Percentiles rank a stretch among this genome's conserved stretches.
Evolutionary conservation across 306 rosid genomes (phyloP).

Genomic region (Cucurbita ficifolia): DNA sequence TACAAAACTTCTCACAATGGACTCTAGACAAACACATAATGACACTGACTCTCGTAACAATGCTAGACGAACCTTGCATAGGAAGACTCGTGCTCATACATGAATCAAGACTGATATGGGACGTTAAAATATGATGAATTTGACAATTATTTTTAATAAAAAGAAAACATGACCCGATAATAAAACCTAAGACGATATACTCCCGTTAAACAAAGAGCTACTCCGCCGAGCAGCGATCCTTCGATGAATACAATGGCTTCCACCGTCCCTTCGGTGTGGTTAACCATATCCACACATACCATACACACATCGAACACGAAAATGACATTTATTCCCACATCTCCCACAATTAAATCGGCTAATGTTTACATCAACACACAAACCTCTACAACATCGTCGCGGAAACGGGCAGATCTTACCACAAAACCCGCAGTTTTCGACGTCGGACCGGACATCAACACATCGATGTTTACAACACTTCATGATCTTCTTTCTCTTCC

Average conservation of each 20-base stretch:
- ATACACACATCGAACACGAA: conserved; percentile 21
- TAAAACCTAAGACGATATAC: too few species aligned
- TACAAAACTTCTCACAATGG: too few species aligned
- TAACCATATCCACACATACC: conserved; percentile 57
- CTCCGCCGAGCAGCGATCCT: not conserved
- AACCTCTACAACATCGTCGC: conserved; percentile 43
- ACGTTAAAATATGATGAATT: too few species aligned
- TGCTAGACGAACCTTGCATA: too few species aligned
- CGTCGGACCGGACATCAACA: conserved; percentile 27
- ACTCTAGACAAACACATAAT: too few species aligned
- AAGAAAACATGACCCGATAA: too few species aligned
- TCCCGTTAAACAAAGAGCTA: not conserved
- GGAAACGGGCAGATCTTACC: conserved; percentile 26
- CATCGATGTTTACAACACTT: conserved; percentile 47
- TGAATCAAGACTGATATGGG: too few species aligned
- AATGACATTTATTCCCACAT: conserved; percentile 47
- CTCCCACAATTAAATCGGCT: conserved; percentile 45
- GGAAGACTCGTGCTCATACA: too few species aligned
- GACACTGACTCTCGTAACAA: too few species aligned
- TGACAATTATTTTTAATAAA: too few species aligned
- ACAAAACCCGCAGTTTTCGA: conserved; percentile 45
- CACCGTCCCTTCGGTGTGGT: not conserved
- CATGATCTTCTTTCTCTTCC: not conserved
- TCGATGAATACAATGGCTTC: not conserved
- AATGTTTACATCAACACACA: conserved; percentile 25